phyloP scores from a whole-genome alignment of 176 grass and related monocot genomes.

The Saccharum officinarum region DNA sequence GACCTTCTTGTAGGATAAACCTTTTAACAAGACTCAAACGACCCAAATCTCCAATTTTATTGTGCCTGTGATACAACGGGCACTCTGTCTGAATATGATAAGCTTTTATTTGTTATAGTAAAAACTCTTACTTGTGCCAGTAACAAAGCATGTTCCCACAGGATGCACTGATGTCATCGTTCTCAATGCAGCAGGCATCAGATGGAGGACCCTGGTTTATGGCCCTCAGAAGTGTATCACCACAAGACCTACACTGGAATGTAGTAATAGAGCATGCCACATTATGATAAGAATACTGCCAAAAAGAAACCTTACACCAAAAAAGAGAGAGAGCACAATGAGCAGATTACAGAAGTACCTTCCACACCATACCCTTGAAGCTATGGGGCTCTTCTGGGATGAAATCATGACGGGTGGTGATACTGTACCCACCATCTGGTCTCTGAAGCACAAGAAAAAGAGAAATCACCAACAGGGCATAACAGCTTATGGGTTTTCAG shows the following conservation, averaged over 20 bases:
- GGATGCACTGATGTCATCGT: conserved; percentile 25
- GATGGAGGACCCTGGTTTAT: conserved; percentile 35
- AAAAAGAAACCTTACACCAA: background rate
- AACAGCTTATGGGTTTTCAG: conserved; percentile 10
- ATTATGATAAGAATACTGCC: conserved; percentile 3
- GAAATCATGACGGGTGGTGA: conserved; percentile 71
- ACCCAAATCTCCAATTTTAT: background rate
- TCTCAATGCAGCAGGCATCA: conserved; percentile 61
- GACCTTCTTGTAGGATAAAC: background rate
- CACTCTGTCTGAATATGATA: background rate
- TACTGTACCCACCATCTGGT: conserved; percentile 61
- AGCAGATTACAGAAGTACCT: conserved; percentile 44
- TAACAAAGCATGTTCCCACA: conserved; percentile 56
- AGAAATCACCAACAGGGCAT: conserved; percentile 23
- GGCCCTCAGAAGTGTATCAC: conserved; percentile 45
- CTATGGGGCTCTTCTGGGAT: conserved; percentile 28
- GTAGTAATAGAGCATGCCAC: conserved; percentile 25
- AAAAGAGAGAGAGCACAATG: background rate
- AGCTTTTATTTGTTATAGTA: background rate
- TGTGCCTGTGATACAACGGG: background rate
- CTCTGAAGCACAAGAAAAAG: conserved; percentile 46
- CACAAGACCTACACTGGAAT: conserved; percentile 63
- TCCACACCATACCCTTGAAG: conserved; percentile 44
- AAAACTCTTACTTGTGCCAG: conserved; percentile 76
- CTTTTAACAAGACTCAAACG: background rate